phyloP scores from a whole-genome alignment of 2,329 filamentous ascomycete genomes.

The Aurifilum marmelostoma region DNA sequence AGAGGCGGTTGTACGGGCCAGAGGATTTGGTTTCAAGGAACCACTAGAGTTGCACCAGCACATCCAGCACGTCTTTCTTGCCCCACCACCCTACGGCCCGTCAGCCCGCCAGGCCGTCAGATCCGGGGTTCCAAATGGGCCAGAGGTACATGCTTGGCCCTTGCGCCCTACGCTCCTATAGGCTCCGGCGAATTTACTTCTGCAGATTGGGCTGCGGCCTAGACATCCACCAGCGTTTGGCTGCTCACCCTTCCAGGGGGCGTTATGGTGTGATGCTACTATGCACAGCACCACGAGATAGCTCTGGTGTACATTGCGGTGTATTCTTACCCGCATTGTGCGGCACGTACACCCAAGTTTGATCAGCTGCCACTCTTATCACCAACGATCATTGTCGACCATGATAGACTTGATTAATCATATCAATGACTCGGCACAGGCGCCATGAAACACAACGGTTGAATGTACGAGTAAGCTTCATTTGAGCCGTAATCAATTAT shows the following conservation, averaged over 20 bases:
- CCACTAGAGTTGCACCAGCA: constrained; percentile 12
- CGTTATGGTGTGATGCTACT: not conserved
- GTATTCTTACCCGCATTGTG: not conserved
- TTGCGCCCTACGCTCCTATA: not conserved
- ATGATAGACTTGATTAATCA: not conserved
- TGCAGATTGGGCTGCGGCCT: not conserved
- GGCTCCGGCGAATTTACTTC: not conserved
- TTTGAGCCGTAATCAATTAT: not conserved
- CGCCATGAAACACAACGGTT: not conserved
- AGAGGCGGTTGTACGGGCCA: constrained; percentile 25
- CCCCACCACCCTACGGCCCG: constrained; percentile 29
- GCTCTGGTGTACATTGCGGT: not conserved
- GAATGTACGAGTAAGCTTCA: not conserved
- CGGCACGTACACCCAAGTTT: not conserved
- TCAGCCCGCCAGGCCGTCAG: constrained; percentile 23
- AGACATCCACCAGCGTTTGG: not conserved
- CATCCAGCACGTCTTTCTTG: not conserved
- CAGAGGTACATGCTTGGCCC: not conserved
- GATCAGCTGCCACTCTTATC: not conserved
- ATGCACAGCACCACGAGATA: not conserved
- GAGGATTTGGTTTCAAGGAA: constrained; percentile 21
- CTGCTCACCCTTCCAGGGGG: not conserved
- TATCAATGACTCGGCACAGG: not conserved
- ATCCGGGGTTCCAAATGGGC: constrained; percentile 4
- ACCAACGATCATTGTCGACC: not conserved